phyloP scores from a whole-genome alignment of 192 early-diverging fungal genomes.

The Irineochytrium annulatum region DNA sequence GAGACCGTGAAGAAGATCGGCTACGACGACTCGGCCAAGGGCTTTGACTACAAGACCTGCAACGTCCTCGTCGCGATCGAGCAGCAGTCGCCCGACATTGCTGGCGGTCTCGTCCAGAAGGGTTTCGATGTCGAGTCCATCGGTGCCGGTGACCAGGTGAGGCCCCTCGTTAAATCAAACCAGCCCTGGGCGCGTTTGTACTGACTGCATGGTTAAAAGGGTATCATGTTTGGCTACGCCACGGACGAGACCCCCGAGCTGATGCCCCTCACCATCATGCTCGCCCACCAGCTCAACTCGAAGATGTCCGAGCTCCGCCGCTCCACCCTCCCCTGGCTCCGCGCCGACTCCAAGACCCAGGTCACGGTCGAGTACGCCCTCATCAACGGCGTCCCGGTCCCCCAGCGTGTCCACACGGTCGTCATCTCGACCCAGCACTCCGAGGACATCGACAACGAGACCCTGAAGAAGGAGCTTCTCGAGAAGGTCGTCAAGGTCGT shows the following conservation, averaged over 20 bases:
- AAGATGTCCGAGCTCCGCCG: conserved; percentile 94
- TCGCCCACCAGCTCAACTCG: conserved; percentile 97
- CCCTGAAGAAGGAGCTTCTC: conserved; percentile 79
- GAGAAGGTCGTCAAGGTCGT: conserved; percentile 92
- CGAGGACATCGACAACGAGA: conserved; percentile 78
- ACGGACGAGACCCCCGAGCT: conserved; percentile 98
- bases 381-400: conserved; percentile 89
- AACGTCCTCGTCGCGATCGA: conserved; percentile 99
- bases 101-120: conserved; percentile 94
- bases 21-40: conserved; percentile 98
- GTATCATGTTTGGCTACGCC: conserved; percentile 83
- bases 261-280: conserved; percentile 93
- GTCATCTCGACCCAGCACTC: conserved; percentile 98
- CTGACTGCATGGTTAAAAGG: no score
- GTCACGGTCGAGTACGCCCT: conserved; percentile 99
- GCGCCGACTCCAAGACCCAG: conserved; percentile 99
- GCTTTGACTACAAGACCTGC: conserved; percentile 99
- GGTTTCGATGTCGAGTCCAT: conserved; percentile 89
- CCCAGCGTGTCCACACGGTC: conserved; percentile 92
- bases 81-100: conserved; percentile 99
- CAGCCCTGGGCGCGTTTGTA: conserved; percentile 79
- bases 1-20: conserved; percentile 98
- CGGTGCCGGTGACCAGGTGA: conserved; percentile 97
- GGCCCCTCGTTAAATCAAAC: conserved; percentile 33
- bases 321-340: conserved; percentile 81